A percentile compares a stretch with the other conserved stretches of the same genome.
Evolutionary conservation across 768 basidiomycete species (phyloP).

Genomic region (Polyporus arcularius): DNA sequence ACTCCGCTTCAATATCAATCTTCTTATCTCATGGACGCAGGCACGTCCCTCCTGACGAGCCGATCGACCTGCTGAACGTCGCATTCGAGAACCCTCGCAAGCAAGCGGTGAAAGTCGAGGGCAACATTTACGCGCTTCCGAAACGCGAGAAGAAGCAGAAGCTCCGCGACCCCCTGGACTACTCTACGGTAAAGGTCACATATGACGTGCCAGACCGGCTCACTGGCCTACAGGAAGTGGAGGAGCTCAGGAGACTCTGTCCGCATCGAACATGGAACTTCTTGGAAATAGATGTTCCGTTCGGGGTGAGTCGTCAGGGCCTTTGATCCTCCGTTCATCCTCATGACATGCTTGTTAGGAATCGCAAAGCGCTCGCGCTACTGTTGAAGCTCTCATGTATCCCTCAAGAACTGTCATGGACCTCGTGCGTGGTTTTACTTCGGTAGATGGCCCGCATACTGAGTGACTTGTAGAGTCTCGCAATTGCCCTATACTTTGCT

Average conservation of each 20-base stretch:
- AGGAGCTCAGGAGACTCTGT: constrained; percentile 76
- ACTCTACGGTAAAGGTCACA: constrained; percentile 24
- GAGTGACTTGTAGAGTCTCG: constrained; percentile 66
- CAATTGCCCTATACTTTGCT: constrained; percentile 91
- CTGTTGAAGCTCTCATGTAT: constrained; percentile 72
- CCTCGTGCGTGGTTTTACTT: constrained; percentile 53
- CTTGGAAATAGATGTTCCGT: constrained; percentile 43
- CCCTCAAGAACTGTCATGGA: constrained; percentile 89
- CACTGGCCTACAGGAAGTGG: constrained; percentile 75
- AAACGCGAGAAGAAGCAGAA: constrained; percentile 44
- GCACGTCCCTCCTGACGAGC: constrained; percentile 71
- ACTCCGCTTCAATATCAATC: not conserved
- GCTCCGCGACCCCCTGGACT: constrained; percentile 28
- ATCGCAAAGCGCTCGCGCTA: constrained; percentile 53
- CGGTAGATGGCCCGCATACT: not conserved
- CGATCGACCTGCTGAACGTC: constrained; percentile 91
- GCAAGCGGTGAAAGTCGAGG: constrained; percentile 47
- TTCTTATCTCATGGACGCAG: constrained; percentile 38
- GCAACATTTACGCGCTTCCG: constrained; percentile 46
- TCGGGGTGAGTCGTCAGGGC: not conserved
- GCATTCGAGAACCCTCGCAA: constrained; percentile 96
- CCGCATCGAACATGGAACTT: constrained; percentile 89
- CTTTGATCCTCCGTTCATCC: not conserved
- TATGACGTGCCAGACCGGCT: constrained; percentile 90
- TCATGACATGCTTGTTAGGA: constrained; percentile 49